These are phyloP conservation scores for Aspergillus hiratsukae DNA, from an alignment of 2,329 filamentous ascomycete species.

Conservation along the genomic window DNA sequence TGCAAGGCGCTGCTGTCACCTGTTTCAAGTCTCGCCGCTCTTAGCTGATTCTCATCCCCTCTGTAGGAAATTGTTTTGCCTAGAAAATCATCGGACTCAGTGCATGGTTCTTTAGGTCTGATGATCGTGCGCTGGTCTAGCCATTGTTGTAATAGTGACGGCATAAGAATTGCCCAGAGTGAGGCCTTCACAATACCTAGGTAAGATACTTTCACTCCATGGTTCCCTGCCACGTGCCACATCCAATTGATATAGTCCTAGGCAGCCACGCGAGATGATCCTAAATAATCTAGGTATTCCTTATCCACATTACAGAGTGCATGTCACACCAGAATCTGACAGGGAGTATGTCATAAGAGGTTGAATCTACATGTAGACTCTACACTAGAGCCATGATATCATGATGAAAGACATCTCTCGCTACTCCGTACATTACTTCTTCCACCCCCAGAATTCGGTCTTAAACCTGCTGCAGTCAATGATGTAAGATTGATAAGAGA, in stretches of 20 bases:
- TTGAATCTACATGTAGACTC: neutral
- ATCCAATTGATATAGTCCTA: slow-evolving; percentile 3
- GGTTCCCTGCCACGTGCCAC: slow-evolving; percentile 9
- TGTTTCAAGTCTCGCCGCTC: neutral
- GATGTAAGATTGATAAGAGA: too few species aligned
- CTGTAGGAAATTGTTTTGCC: neutral
- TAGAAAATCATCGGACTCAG: neutral
- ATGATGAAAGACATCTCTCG: neutral
- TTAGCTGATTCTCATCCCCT: neutral
- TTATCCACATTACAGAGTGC: neutral
- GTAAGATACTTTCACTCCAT: neutral
- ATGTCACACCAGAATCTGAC: neutral
- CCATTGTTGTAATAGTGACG: neutral
- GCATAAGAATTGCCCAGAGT: neutral
- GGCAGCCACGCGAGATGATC: slow-evolving; percentile 10
- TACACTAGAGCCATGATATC: neutral
- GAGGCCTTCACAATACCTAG: slow-evolving; percentile 1
- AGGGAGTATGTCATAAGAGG: neutral
- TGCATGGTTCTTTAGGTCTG: neutral
- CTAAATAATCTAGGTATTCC: neutral
- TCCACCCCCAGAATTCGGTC: too few species aligned
- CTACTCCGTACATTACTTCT: too few species aligned
- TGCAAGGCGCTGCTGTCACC: neutral
- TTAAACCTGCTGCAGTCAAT: too few species aligned
- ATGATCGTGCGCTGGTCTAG: neutral